Evolutionary conservation across 768 basidiomycete species (phyloP).

Genomic region (Calocera cornea): DNA sequence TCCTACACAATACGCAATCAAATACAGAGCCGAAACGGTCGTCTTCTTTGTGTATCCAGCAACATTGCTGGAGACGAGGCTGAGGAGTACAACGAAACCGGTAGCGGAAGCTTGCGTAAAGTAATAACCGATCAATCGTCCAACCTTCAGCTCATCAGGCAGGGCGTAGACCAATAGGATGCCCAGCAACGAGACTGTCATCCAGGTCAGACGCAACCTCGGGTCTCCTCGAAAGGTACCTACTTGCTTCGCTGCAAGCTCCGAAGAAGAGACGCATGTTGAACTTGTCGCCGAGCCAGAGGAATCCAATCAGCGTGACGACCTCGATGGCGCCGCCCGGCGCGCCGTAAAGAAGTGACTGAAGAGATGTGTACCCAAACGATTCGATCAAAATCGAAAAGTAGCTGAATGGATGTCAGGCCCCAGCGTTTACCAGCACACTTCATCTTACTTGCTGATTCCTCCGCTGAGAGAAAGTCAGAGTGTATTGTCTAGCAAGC

Average conservation of each 20-base stretch:
- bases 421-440: too few relatives aligned
- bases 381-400: not conserved
- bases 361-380: not conserved
- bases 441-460: too few relatives aligned
- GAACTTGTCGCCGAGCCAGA: not conserved
- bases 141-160: conserved; percentile 36
- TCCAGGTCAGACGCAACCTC: not conserved
- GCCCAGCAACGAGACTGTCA: not conserved
- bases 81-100: conserved; percentile 29
- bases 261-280: not conserved
- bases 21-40: conserved; percentile 35
- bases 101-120: not conserved
- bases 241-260: not conserved
- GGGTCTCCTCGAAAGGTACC: not conserved
- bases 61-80: conserved; percentile 36
- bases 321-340: not conserved
- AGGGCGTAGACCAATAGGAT: conserved; percentile 31
- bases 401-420: not conserved
- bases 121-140: conserved; percentile 30
- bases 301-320: not conserved
- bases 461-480: too few relatives aligned
- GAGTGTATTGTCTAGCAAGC: too few relatives aligned
- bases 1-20: conserved; percentile 34
- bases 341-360: not conserved
- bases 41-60: conserved; percentile 40